Evolutionary conservation across 2,329 filamentous ascomycete genomes (phyloP), one percentile per base, ranked within the genome.

Genomic region (Metarhizium sp.): DNA sequence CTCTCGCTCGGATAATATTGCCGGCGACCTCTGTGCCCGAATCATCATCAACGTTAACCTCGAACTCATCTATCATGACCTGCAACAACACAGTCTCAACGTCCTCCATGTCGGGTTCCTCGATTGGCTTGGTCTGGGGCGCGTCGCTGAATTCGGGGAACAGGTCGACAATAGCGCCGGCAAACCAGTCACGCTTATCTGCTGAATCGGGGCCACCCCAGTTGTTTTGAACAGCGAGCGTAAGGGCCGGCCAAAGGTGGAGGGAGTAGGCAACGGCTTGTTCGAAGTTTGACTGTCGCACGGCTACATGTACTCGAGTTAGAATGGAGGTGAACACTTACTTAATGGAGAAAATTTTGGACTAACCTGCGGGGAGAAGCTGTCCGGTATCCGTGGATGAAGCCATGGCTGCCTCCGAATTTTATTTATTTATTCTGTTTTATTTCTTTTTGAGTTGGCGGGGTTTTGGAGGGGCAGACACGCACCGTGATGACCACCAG

Each of bases 121-220:
- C 73, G 43, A 55, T 52, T 54, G 50, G 63, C 57, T 54, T 61
- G 59, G 58, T 58, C 62, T 60, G 62, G 49, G 65, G 62, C 10
- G 67, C 60, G 54, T 74, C 70, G 55, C 73, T 73, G 61, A 96
- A 82, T 61, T 91, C 80, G 25, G 77, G 76, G 63, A 96, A 87
- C 59, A 96, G 82, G 30, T 96, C 90, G 57, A 86, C 87, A 53
- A 97, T 79, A 47, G 88, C 88, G 60, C 91, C 92, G 52, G 89
- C 92, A 65, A 99, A 89, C 92, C 92, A 97, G 78, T 96, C 92
- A 65, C 92, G 88, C 76, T 97, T 97, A 72, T 95, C 90, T 58
- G 78, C 71, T 25, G 85, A 87, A 66, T 90, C 85, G 45, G 89
- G 84, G 2, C 92, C 94, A 64, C 92, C 94, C 87, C 92, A 96